Base-by-base conservation (phyloP, 2,329 filamentous ascomycete species). In the Rhytidhysteron rufulum region DNA sequence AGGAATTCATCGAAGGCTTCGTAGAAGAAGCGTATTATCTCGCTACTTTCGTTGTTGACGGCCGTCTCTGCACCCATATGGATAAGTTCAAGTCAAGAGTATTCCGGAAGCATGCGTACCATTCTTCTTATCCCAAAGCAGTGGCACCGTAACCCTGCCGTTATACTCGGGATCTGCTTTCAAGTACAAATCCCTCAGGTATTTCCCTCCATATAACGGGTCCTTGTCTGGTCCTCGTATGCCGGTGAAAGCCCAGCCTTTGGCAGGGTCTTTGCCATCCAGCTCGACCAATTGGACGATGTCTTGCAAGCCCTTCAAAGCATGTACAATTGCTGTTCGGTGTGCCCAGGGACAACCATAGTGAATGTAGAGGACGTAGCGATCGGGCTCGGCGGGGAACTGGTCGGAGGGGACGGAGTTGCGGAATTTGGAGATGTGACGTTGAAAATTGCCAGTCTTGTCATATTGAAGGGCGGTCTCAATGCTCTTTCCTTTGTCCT, bases 121-220 rank as follows among this genome's bases (percentile, higher is more conserved):
- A 30, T 71, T 71, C 59, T 83, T 79, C 59, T 80, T 83, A 50
- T 87, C 83, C 71, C 79, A 86, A 36, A 95, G 72, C 19, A 87
- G 79, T 0, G 88, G 88, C 16, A 95, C 86, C 0, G 87, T 93
- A 60, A 88, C 88, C n/a, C 88, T 75, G 11, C 60, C 59, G 9
- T 45, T 50, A 35, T 63, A 63, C 7, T 47, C 34, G 3, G 80
- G 74, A 51, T 89, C 78, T 5, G 77, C 80, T 47, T 76, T 74
- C 63, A 87, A 80, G 69, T 94, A 94, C 31, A 94, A 62, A 35
- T 93, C 72, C 40, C 82, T 79, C 32, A 64, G 24, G 41, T 51
- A 61, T 34, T 59, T 44, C 54, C 55, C 50, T 37, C 61, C 60
- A 31, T 57, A 52, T 7, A 58, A 34, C 13, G 61, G 62, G 31